phyloP scores from a whole-genome alignment of 345 rosid species.

The Populus simonii region DNA sequence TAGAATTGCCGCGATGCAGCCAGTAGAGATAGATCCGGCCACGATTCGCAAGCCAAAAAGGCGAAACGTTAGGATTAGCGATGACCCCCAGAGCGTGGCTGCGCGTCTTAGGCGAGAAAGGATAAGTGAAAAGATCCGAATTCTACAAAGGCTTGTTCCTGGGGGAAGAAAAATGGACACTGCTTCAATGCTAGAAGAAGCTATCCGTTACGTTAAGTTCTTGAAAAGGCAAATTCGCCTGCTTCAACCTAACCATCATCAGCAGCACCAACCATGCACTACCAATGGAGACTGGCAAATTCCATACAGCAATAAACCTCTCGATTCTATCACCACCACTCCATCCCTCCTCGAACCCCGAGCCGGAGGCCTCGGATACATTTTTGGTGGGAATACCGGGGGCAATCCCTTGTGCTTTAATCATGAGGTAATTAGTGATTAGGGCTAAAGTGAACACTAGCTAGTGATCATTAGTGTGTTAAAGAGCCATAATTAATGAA shows the following conservation, averaged over 20 bases:
- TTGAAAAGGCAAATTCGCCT: slow-evolving; percentile 77
- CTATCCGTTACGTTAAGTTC: slow-evolving; percentile 90
- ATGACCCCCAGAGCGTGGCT: slow-evolving; percentile 95
- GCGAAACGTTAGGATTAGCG: slow-evolving; percentile 80
- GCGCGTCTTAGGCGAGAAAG: slow-evolving; percentile 89
- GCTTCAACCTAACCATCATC: slow-evolving; percentile 48
- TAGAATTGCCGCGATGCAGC: slow-evolving; percentile 92
- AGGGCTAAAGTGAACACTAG: neutral
- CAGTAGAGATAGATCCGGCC: slow-evolving; percentile 85
- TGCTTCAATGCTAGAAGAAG: slow-evolving; percentile 94
- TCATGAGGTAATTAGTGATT: slow-evolving; percentile 42
- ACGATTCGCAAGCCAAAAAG: slow-evolving; percentile 76
- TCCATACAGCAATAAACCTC: slow-evolving; percentile 10
- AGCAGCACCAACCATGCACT: slow-evolving; percentile 15
- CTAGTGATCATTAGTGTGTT: neutral
- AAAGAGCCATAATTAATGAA: neutral
- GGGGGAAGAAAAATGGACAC: slow-evolving; percentile 98
- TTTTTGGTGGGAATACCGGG: neutral
- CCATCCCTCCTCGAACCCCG: slow-evolving; percentile 19
- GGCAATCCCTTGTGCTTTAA: slow-evolving; percentile 21
- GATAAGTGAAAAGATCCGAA: slow-evolving; percentile 89
- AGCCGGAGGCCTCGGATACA: slow-evolving; percentile 12
- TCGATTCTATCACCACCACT: slow-evolving; percentile 20
- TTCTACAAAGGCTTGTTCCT: slow-evolving; percentile 85
- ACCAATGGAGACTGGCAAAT: slow-evolving; percentile 19